These are phyloP conservation scores for Erysimum cheiranthoides DNA, from an alignment of 345 rosid genomes.

Conservation along the genomic window DNA sequence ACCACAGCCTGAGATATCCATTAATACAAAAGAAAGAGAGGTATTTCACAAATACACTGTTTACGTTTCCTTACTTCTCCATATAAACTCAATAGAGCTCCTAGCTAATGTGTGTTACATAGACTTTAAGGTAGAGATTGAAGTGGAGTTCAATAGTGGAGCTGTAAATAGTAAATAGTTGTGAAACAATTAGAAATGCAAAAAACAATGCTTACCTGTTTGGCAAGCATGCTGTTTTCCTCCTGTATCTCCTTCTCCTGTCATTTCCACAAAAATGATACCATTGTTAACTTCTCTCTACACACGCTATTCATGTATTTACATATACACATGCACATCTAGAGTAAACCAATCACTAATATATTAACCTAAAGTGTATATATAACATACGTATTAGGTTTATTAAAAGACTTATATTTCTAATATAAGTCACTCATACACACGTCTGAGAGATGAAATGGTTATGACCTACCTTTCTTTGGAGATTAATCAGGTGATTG, in stretches of 20 bases:
- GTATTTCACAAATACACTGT: no score
- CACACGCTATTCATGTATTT: background rate
- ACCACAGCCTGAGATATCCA: no score
- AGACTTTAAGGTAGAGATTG: constrained; percentile 23
- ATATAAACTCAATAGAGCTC: no score
- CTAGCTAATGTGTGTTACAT: no score
- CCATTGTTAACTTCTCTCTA: constrained; percentile 13
- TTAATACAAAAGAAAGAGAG: no score
- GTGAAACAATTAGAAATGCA: constrained; percentile 27
- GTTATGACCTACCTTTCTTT: constrained; percentile 61
- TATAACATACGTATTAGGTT: background rate
- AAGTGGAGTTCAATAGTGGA: constrained; percentile 41
- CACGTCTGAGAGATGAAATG: constrained; percentile 13
- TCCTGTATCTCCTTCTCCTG: constrained; percentile 76
- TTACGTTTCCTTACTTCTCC: no score
- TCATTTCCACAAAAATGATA: constrained; percentile 34
- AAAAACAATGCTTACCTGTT: constrained; percentile 59
- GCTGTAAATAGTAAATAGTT: constrained; percentile 31
- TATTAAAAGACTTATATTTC: background rate
- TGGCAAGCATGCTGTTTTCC: constrained; percentile 66
- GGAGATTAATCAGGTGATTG: constrained; percentile 54
- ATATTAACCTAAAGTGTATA: background rate
- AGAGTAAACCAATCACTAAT: background rate
- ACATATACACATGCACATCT: background rate
- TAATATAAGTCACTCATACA: constrained; percentile 7